Evolutionary conservation across 2,329 filamentous ascomycete genomes (phyloP), one percentile per base, ranked within the genome.

Genomic region (Cercospora zeina): DNA sequence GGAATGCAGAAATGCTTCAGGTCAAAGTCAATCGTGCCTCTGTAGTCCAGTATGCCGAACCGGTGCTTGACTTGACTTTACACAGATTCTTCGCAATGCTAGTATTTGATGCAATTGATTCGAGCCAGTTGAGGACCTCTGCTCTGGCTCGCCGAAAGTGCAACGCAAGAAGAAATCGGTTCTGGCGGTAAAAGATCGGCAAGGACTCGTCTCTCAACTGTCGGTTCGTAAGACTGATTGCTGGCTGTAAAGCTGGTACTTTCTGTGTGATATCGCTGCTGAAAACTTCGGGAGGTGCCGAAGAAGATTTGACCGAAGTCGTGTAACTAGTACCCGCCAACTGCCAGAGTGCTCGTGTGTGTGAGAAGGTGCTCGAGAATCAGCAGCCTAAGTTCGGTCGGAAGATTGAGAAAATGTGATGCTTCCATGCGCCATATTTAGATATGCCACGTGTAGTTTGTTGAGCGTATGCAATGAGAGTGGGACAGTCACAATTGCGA

Each of bases 371-470:
- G 47, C 21, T 31, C 55, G 11, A 58, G 53, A 21, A 67, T 67
- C 27, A 60, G 33, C 9, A 67, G 58, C n/a, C 65, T 59, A 16
- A 67, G 51, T 51, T 67, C 65, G 14, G 51, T 62, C 13, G 65
- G 65, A 4, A 67, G 58, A 14, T 37, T 14, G 9, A 67, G 61
- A 2, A 67, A 42, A 31, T 42, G 16, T 36, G 53, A 39, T 19
- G 16, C 21, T 19, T 55, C 53, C 34, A 55, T 55, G 34, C 34
- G 53, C 53, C 19, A 24, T 7, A 3, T n/a, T 30, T 1, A 34
- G 31, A 49, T 2, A 49, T 49, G 42, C 42, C 42, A 49, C 21
- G 24, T 21, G 13, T 4, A 24, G 10, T 8, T 27, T 14, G 42
- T 27, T 14, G 42, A 27, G 42, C 19, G 42, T 27, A 30, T 49